Conservation (phyloP, 306 rosid species). For the Argentina anserina region DNA sequence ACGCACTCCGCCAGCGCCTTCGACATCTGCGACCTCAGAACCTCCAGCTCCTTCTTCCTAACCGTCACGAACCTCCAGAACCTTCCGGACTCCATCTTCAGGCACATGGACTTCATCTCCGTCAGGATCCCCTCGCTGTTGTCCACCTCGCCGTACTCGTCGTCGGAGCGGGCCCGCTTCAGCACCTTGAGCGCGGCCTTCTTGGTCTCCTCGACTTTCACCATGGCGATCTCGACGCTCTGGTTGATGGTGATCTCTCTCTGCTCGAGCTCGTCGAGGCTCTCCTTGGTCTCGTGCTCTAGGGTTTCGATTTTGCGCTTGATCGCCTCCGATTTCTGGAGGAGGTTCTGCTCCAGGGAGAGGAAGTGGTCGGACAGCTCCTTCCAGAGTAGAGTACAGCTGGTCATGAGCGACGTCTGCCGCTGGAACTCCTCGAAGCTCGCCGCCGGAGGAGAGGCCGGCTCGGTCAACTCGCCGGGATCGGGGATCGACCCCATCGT, state of each 20-base stretch:
- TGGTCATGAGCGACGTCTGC: slow-evolving; percentile 92
- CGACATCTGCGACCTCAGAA: slow-evolving; percentile 64
- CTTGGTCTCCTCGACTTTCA: slow-evolving; percentile 52
- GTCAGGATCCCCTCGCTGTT: slow-evolving; percentile 58
- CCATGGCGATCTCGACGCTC: slow-evolving; percentile 69
- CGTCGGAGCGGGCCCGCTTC: slow-evolving; percentile 24
- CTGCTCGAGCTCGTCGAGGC: slow-evolving; percentile 64
- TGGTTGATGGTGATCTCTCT: slow-evolving; percentile 70
- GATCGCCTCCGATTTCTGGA: slow-evolving; percentile 68
- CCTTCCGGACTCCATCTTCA: slow-evolving; percentile 67
- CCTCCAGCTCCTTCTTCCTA: slow-evolving; percentile 82
- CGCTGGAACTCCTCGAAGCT: slow-evolving; percentile 91
- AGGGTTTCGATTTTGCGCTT: slow-evolving; percentile 53
- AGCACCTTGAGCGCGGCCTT: slow-evolving; percentile 50
- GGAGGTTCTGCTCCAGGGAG: slow-evolving; percentile 63
- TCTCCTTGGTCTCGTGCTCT: slow-evolving; percentile 57
- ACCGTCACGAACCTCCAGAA: slow-evolving; percentile 72
- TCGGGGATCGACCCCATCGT: slow-evolving; percentile 92
- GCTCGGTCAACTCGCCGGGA: slow-evolving; percentile 93
- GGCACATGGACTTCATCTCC: slow-evolving; percentile 58
- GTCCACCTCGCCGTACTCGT: slow-evolving; percentile 77
- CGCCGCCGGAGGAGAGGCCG: slow-evolving; percentile 72
- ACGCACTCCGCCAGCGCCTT: slow-evolving; percentile 63
- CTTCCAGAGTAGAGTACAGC: slow-evolving; percentile 96
- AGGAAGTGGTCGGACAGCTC: slow-evolving; percentile 94